Base-by-base conservation (phyloP, 1,284 basidiomycete species). In the Irpex sp. region DNA sequence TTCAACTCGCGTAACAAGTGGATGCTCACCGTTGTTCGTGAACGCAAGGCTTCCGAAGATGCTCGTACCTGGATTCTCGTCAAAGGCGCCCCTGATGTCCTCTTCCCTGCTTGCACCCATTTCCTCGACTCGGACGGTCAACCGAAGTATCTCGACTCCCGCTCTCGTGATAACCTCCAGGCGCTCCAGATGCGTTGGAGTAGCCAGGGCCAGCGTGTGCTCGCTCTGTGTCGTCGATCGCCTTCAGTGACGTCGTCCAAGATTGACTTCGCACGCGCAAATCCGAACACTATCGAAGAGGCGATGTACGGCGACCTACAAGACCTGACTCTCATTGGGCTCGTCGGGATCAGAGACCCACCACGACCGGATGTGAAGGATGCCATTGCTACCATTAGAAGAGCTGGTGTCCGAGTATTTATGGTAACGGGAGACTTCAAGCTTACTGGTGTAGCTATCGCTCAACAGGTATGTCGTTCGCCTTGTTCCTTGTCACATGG, bases 1-100 rank as follows among this genome's bases (percentile, higher is more conserved):
- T 89, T 89, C 77, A 87, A 85, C 73, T 87, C 85, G 13, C 82
- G 82, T 72, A 87, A 87, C 70, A 89, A 89, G 72, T 89, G 83
- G 79, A 88, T 88, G 82, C 78, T 86, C 61, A 82, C 80, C 51
- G 71, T 79, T 54, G 69, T 76, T 0, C 65, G 67, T n/a, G 58
- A 58, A 59, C 62, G 66, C 11, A 62, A 65, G 15, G 63, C 68
- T 1, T 57, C 69, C 31, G 62, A 57, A 37, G 65, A 63, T 31
- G 66, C 61, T 44, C 73, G 70, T 54, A 70, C 70, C 15, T 72
- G 80, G 69, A 73, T 87, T 62, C 73, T 82, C 59, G 77, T 79
- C 69, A 86, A 87, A 71, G 86, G 86, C 36, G 86, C 84, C 1
- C 86, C 86, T 0, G 86, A 88, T 62, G 77, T 86, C 47, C 77